phyloP scores from a whole-genome alignment of 257 asterid genomes.

The Nicotiana noctiflora region DNA sequence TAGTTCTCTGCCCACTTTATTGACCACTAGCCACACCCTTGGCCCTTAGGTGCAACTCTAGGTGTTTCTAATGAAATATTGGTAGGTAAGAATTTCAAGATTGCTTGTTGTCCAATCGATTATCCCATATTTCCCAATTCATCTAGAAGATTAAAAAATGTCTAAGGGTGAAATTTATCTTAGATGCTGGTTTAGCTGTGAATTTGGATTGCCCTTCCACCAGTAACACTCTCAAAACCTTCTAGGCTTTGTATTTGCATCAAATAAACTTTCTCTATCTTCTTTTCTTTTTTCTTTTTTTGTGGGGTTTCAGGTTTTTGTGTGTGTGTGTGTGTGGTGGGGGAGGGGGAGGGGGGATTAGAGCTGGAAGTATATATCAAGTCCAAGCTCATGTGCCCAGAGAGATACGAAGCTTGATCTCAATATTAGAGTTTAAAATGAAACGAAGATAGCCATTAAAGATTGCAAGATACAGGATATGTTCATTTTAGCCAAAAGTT shows the following conservation, averaged over 20 bases:
- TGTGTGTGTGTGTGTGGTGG: no score
- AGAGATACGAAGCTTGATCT: background rate
- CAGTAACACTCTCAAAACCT: background rate
- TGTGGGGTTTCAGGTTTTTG: no score
- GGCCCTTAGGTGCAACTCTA: background rate
- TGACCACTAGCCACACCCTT: no score
- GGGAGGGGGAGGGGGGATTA: background rate
- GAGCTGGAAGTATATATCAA: background rate
- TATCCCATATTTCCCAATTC: conserved; percentile 2
- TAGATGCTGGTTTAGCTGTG: background rate
- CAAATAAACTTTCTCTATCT: background rate
- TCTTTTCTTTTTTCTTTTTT: background rate
- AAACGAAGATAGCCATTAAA: background rate
- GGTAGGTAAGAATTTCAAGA: background rate
- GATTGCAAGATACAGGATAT: background rate
- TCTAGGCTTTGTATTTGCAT: background rate
- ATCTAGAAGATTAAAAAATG: background rate
- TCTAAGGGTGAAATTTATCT: background rate
- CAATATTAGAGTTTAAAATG: background rate
- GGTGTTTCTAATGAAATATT: background rate
- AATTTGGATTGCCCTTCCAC: background rate
- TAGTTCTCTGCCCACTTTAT: no score
- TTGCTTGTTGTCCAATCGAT: background rate
- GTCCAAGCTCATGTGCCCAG: background rate
- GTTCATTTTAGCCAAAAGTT: background rate